phyloP scores from a whole-genome alignment of 106 monocot species.

The Acorus gramineus region DNA sequence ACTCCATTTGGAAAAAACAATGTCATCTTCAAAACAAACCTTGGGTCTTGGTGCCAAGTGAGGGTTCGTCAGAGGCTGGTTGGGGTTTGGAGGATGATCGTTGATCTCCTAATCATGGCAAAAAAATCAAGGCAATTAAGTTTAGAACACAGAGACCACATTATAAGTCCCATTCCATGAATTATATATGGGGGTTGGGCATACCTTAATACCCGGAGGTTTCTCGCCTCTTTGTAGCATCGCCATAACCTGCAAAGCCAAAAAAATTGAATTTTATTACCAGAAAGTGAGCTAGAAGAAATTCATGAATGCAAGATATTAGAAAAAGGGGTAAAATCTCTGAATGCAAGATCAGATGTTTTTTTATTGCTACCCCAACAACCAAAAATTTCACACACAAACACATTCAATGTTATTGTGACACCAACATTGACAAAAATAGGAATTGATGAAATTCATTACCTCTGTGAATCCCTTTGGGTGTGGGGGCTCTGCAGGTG shows the following conservation, averaged over 20 bases:
- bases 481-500: conserved; percentile 30
- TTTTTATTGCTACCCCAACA: not conserved
- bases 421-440: not conserved
- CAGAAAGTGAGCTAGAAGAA: not conserved
- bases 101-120: conserved; percentile 35
- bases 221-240: conserved; percentile 66
- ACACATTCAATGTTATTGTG: not conserved
- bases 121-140: not conserved
- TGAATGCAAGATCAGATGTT: not conserved
- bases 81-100: conserved; percentile 58
- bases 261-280: not conserved
- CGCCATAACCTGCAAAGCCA: conserved; percentile 39
- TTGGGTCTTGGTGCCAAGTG: conserved; percentile 39
- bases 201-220: conserved; percentile 55
- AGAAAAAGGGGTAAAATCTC: not conserved
- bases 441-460: not conserved
- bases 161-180: not conserved
- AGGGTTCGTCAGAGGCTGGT: conserved; percentile 44
- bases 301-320: not conserved
- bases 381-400: not conserved
- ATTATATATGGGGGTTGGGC: not conserved
- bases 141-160: not conserved
- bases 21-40: conserved; percentile 14
- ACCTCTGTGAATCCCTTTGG: conserved; percentile 65
- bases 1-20: not conserved